Evolutionary conservation across 1,284 basidiomycete genomes (phyloP).

Genomic region (Cystobasidium pallidum): DNA sequence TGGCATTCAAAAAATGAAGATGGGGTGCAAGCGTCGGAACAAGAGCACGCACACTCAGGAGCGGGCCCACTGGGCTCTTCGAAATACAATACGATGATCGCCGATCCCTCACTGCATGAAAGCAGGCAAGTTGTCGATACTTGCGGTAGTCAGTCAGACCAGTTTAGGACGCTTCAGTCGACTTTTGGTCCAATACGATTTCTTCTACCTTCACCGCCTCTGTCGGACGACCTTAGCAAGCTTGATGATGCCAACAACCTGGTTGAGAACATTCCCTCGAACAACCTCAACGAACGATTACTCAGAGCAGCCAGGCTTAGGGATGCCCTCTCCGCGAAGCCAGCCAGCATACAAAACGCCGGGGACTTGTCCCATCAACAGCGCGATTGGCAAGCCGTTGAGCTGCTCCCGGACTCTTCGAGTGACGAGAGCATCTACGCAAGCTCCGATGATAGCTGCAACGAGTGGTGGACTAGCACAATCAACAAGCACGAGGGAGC

Average conservation of each 20-base stretch:
- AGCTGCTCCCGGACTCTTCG: not conserved
- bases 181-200: not conserved
- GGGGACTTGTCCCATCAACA: not conserved
- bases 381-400: not conserved
- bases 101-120: not conserved
- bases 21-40: not conserved
- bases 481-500: not conserved
- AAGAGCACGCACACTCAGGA: not conserved
- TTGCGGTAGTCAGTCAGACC: not conserved
- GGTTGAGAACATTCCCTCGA: no score
- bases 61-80: not conserved
- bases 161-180: not conserved
- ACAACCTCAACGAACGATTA: not conserved
- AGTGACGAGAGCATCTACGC: not conserved
- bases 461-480: not conserved
- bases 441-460: not conserved
- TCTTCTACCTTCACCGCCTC: constrained; percentile 11
- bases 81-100: not conserved
- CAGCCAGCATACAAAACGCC: not conserved
- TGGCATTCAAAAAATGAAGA: not conserved
- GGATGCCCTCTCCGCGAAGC: not conserved
- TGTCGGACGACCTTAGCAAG: not conserved
- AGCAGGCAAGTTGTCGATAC: not conserved
- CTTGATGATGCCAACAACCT: no score
- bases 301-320: not conserved